These are phyloP conservation scores for Aspergillus ustus DNA, from an alignment of 2,329 filamentous ascomycete genomes.

Conservation along the genomic window DNA sequence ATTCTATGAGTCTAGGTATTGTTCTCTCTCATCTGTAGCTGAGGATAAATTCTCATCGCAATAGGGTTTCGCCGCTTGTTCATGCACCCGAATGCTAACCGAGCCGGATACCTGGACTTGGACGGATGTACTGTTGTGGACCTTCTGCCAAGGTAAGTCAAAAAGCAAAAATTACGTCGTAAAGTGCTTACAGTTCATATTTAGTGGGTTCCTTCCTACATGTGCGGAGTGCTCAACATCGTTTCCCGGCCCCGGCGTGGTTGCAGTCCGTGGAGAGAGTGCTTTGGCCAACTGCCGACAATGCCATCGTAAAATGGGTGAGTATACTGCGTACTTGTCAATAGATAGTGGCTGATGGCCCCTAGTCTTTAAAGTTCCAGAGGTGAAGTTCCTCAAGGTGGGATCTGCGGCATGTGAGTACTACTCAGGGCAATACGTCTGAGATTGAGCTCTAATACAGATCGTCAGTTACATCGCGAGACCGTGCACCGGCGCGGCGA, in stretches of 20 bases:
- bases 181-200: background rate
- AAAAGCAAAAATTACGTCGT: background rate
- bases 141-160: slow-evolving; percentile 68
- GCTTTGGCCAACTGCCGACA: slow-evolving; percentile 76
- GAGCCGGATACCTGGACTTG: slow-evolving; percentile 78
- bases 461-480: slow-evolving; percentile 33
- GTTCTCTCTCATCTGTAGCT: background rate
- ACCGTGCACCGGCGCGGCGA: slow-evolving; percentile 38
- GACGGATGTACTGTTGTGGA: slow-evolving; percentile 75
- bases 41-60: background rate
- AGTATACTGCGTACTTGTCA: slow-evolving; percentile 18
- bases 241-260: slow-evolving; percentile 65
- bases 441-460: background rate
- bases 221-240: slow-evolving; percentile 76
- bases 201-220: slow-evolving; percentile 76
- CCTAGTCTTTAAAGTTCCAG: slow-evolving; percentile 71
- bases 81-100: slow-evolving; percentile 73
- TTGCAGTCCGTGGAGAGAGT: slow-evolving; percentile 74
- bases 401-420: slow-evolving; percentile 58
- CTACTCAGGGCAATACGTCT: background rate
- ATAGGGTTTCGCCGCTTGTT: slow-evolving; percentile 67
- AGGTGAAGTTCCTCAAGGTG: slow-evolving; percentile 77
- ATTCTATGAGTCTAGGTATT: slow-evolving; percentile 52
- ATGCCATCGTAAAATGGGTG: slow-evolving; percentile 78
- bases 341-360: background rate